Evolutionary conservation across 2,329 filamentous ascomycete species (phyloP), one percentile per base, ranked within the genome.

Genomic region (Paracoccidioides lutzii): DNA sequence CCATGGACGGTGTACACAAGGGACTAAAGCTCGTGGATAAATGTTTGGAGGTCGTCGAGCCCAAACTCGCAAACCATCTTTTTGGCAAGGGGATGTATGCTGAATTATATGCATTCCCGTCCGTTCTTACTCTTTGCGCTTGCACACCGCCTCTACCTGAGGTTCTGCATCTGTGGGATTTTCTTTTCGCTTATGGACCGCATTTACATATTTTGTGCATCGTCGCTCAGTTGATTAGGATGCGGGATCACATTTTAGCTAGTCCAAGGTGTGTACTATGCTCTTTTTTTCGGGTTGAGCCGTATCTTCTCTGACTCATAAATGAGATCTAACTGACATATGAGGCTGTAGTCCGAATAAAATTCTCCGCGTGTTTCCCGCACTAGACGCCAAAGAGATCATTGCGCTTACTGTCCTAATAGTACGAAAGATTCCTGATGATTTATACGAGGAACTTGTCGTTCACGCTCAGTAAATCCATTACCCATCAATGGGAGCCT

Each of bases 191-290:
- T 0, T 98, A 96, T 63, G 93, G 93, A 0, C 84, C 90, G 40
- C 93, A 98, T 69, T 71, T 98, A 59, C 98, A 98, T 66, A 88
- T 98, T 55, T 74, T 98, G 28, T 97, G 93, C 69, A 96, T 98
- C 60, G 93, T 97, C 14, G 91, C 91, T 12, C 93, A 98, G 72
- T 76, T 98, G 53, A 85, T 96, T 51, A 81, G 95, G 64, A 88
- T 96, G 73, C 79, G 90, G 57, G 85, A 90, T 56, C 83, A 88
- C 59, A 84, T 98, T 54, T 74, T 98, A 63, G 83, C 83, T 56
- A 95, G 87, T 56, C 80, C 86, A 5, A 95, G 87, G 90, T 95
- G 75, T 61, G 77, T 41, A 45, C 50, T 15, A 22, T 33, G 15
- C 45, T 5, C 32, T 54, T 30, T 22, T 41, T 15, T 55, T 46